Evolutionary conservation across 2,329 filamentous ascomycete species (phyloP).

Genomic region (Ampelomyces quisqualis): DNA sequence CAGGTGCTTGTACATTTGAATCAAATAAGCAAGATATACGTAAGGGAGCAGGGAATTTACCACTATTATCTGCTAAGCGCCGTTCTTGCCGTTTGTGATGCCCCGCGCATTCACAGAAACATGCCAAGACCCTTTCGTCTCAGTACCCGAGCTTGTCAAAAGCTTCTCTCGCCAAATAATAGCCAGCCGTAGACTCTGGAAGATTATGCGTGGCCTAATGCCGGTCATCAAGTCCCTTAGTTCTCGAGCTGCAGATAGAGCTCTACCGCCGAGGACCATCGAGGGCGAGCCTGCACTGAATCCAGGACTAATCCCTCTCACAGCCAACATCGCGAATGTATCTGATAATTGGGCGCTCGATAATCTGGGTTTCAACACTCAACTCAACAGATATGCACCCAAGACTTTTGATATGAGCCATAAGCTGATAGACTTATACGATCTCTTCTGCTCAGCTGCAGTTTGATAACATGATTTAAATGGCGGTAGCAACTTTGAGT

Average conservation of each 20-base stretch:
- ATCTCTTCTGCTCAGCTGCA: slow-evolving; percentile 8
- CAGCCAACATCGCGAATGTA: neutral
- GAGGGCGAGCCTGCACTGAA: neutral
- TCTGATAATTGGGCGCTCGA: neutral
- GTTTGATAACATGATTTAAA: neutral
- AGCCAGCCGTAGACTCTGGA: slow-evolving; percentile 23
- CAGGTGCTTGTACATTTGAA: slow-evolving; percentile 22
- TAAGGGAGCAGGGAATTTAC: slow-evolving; percentile 20
- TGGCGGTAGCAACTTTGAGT: neutral
- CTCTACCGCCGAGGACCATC: neutral
- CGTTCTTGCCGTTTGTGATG: slow-evolving; percentile 22
- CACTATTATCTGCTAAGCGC: slow-evolving; percentile 24
- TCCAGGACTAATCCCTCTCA: too few relatives aligned
- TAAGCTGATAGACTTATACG: slow-evolving; percentile 13
- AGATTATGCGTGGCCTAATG: slow-evolving; percentile 21
- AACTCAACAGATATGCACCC: neutral
- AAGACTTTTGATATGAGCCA: slow-evolving; percentile 7
- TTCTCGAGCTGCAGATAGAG: neutral
- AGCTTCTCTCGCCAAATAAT: slow-evolving; percentile 20
- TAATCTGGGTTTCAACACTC: neutral
- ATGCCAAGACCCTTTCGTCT: slow-evolving; percentile 19
- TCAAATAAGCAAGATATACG: slow-evolving; percentile 22
- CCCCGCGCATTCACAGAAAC: slow-evolving; percentile 20
- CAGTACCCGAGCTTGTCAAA: slow-evolving; percentile 22
- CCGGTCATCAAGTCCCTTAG: slow-evolving; percentile 17